Conservation (phyloP, 768 basidiomycete species). For the Holtermannia corniformis region DNA sequence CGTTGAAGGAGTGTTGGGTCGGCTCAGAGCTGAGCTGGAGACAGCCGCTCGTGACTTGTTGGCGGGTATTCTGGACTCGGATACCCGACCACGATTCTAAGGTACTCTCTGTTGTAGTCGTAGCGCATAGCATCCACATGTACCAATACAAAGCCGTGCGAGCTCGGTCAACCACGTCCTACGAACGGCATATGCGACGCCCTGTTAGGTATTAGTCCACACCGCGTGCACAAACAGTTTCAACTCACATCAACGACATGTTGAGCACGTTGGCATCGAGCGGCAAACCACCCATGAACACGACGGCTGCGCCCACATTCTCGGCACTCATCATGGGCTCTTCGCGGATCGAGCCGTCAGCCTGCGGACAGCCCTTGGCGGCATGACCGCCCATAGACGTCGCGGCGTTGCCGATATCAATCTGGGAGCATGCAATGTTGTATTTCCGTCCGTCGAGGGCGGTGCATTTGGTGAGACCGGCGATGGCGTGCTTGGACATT, state of each 20-base stretch:
- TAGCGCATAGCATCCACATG: too few species aligned
- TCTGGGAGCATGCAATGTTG: conserved; percentile 67
- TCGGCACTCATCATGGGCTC: conserved; percentile 63
- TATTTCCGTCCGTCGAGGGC: conserved; percentile 65
- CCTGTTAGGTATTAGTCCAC: too few species aligned
- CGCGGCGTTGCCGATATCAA: conserved; percentile 74
- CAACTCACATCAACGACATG: conserved; percentile 63
- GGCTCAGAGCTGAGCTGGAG: too few species aligned
- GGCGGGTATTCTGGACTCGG: too few species aligned
- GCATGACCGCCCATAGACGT: conserved; percentile 52
- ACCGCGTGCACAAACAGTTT: too few species aligned
- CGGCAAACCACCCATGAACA: conserved; percentile 62
- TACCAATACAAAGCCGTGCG: too few species aligned
- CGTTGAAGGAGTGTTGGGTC: too few species aligned
- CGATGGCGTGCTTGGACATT: conserved; percentile 68
- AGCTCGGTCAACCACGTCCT: too few species aligned
- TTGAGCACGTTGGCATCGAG: conserved; percentile 60
- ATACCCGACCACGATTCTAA: too few species aligned
- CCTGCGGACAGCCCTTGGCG: conserved; percentile 53
- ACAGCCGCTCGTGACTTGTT: too few species aligned
- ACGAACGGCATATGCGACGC: too few species aligned
- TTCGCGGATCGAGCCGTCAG: conserved; percentile 51
- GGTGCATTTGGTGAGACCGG: conserved; percentile 65
- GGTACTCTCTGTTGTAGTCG: too few species aligned
- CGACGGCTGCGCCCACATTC: conserved; percentile 62